Conservation (phyloP, 2,329 filamentous ascomycete species). For the Aspergillus brunneoviolaceus region DNA sequence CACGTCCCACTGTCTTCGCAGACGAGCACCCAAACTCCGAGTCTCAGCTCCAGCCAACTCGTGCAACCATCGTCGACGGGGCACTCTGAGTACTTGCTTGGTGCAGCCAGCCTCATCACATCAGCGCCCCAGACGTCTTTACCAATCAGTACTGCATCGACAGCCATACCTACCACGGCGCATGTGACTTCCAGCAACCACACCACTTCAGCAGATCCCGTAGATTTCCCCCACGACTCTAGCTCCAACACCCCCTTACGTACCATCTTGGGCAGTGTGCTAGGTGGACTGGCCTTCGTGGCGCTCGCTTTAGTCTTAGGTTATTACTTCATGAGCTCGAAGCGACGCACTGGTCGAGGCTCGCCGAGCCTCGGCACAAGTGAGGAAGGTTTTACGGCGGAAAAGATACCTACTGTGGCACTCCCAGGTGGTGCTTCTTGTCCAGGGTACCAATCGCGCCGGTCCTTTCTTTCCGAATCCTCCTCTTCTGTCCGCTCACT, state of each 20-base stretch:
- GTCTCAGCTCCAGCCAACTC: neutral
- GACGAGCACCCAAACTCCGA: neutral
- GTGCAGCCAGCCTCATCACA: neutral
- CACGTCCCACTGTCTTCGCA: constrained; percentile 1
- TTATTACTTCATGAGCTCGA: constrained; percentile 24
- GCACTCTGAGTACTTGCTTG: neutral
- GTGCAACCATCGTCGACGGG: neutral
- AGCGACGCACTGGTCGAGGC: constrained; percentile 15
- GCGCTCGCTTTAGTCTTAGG: constrained; percentile 25
- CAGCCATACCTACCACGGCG: constrained; percentile 1
- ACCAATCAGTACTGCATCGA: neutral
- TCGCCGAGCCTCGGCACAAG: constrained; percentile 12
- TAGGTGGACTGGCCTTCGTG: constrained; percentile 29
- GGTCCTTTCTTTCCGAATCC: constrained; percentile 11
- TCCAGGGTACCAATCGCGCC: constrained; percentile 12
- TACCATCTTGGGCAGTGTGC: constrained; percentile 29
- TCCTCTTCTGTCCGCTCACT: constrained; percentile 14
- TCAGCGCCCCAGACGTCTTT: neutral
- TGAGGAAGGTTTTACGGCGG: constrained; percentile 20
- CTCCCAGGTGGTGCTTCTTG: constrained; percentile 17
- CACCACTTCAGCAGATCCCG: neutral
- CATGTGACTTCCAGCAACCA: constrained; percentile 4
- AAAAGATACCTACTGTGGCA: constrained; percentile 15
- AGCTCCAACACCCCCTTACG: constrained; percentile 13
- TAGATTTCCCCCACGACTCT: constrained; percentile 5